These are phyloP conservation scores for Spinacia oleracea DNA, from an alignment of 179 eudicot species.

Conservation along the genomic window DNA sequence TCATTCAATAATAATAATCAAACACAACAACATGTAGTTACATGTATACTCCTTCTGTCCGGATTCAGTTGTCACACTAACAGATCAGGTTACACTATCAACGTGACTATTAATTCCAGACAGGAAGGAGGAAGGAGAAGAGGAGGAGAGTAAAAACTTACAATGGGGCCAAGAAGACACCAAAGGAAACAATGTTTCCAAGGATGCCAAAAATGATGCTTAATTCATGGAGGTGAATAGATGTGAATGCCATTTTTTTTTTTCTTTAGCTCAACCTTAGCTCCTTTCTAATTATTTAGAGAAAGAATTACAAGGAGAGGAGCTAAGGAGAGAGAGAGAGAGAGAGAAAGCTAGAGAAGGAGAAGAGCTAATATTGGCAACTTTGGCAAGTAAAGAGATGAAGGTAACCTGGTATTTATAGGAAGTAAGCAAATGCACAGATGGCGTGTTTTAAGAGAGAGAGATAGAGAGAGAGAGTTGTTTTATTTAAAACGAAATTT, in stretches of 20 bases:
- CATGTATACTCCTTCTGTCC: neutral
- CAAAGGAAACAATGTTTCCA: slow-evolving; percentile 67
- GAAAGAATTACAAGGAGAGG: neutral
- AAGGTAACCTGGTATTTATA: neutral
- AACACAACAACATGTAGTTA: neutral
- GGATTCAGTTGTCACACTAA: neutral
- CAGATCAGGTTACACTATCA: neutral
- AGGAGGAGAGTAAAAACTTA: slow-evolving; percentile 30
- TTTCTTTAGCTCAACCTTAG: slow-evolving; percentile 1
- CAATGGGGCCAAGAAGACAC: slow-evolving; percentile 68
- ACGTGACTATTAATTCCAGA: neutral
- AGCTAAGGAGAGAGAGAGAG: neutral
- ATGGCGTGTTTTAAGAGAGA: slow-evolving; percentile 16
- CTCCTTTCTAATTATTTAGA: neutral
- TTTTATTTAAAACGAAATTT: neutral
- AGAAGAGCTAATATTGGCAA: slow-evolving; percentile 14
- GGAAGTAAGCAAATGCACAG: slow-evolving; percentile 10
- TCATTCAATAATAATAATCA: neutral
- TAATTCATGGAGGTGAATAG: slow-evolving; percentile 32
- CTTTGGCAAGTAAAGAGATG: neutral
- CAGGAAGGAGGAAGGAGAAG: no score
- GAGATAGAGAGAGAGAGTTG: no score
- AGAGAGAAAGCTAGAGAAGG: neutral
- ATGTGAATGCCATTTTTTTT: slow-evolving; percentile 28
- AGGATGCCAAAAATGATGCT: slow-evolving; percentile 53